phyloP scores from a whole-genome alignment of 495 filamentous ascomycete genomes.

The Aeminium ludgeri region DNA sequence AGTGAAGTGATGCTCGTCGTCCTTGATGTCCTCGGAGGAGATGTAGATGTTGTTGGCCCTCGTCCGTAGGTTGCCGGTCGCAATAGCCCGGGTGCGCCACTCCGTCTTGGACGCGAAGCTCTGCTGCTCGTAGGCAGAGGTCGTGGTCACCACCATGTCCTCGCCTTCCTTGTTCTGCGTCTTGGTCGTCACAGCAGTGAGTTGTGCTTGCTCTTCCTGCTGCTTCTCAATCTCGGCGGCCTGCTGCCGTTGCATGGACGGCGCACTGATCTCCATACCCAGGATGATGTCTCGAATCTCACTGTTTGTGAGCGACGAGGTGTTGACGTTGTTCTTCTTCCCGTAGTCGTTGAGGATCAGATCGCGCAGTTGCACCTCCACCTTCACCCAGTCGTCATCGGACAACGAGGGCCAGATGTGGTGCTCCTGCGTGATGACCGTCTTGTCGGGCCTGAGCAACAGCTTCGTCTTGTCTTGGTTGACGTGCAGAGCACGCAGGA shows the following conservation, averaged over 20 bases:
- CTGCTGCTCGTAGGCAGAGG: slow-evolving; percentile 90
- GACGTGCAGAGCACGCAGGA: slow-evolving; percentile 89
- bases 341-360: slow-evolving; percentile 96
- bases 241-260: slow-evolving; percentile 96
- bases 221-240: slow-evolving; percentile 99
- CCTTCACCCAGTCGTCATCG: slow-evolving; percentile 98
- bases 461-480: slow-evolving; percentile 98
- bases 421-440: slow-evolving; percentile 93
- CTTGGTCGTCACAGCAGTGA: slow-evolving; percentile 95
- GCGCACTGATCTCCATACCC: slow-evolving; percentile 98
- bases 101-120: slow-evolving; percentile 97
- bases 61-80: slow-evolving; percentile 88
- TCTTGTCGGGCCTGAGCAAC: slow-evolving; percentile 93
- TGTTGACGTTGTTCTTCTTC: slow-evolving; percentile 99
- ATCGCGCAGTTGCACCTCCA: slow-evolving; percentile 90
- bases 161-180: slow-evolving; percentile 96
- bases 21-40: slow-evolving; percentile 74
- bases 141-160: slow-evolving; percentile 96
- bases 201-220: slow-evolving; percentile 86
- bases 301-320: slow-evolving; percentile 83
- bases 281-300: slow-evolving; percentile 98
- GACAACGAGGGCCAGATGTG: slow-evolving; percentile 95
- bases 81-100: slow-evolving; percentile 93
- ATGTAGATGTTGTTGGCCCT: slow-evolving; percentile 97
- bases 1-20: slow-evolving; percentile 66